Evolutionary conservation across 352 stramenopile species (phyloP).

Genomic region (Phytophthora pluvialis): DNA sequence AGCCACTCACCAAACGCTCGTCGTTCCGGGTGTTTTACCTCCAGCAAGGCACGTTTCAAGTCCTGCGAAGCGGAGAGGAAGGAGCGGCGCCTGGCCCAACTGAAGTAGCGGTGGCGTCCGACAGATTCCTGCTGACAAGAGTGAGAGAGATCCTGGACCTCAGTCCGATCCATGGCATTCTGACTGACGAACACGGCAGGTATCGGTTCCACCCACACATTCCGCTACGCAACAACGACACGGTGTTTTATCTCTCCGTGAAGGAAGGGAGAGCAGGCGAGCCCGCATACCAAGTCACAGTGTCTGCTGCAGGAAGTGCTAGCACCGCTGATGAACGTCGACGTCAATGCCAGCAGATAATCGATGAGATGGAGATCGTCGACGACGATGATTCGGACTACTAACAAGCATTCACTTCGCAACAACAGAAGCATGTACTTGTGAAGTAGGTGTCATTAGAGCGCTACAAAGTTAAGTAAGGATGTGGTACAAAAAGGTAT

Average conservation of each 20-base stretch:
- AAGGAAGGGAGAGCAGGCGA: conserved; percentile 9
- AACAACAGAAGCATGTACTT: background rate
- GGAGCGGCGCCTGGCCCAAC: conserved; percentile 5
- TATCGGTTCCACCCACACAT: conserved; percentile 47
- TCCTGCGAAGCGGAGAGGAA: conserved; percentile 30
- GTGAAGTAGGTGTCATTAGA: background rate
- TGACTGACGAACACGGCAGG: conserved; percentile 48
- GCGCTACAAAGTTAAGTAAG: conserved; percentile 3
- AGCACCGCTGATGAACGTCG: conserved; percentile 17
- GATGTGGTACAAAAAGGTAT: conserved; percentile 20
- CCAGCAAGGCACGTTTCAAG: conserved; percentile 43
- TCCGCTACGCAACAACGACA: background rate
- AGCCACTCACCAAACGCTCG: conserved; percentile 56
- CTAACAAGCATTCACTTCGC: background rate
- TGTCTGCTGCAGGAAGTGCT: conserved; percentile 27
- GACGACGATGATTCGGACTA: conserved; percentile 19
- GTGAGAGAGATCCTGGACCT: conserved; percentile 58
- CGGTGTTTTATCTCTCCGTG: conserved; percentile 44
- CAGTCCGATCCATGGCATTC: conserved; percentile 63
- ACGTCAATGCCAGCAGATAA: conserved; percentile 38
- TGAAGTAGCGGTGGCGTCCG: conserved; percentile 30
- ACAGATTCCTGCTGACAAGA: conserved; percentile 38
- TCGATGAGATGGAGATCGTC: conserved; percentile 43
- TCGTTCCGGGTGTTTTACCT: conserved; percentile 56
- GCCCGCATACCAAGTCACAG: conserved; percentile 25